Base-by-base conservation (phyloP, 1,284 basidiomycete genomes). In the Ustilago xerochloae region DNA sequence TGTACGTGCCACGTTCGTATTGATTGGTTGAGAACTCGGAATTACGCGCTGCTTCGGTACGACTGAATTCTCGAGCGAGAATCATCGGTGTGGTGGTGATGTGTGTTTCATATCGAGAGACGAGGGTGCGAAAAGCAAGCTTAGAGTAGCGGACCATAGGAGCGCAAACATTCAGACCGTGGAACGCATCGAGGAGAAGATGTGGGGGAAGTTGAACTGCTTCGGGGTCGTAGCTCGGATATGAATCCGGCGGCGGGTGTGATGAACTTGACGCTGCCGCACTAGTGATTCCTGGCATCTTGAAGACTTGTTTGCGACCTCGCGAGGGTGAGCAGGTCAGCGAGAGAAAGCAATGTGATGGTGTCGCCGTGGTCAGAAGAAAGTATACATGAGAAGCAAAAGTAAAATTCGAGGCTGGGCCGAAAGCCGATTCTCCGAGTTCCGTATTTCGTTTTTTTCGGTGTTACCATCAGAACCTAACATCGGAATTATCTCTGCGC, bases 71-170 rank as follows among this genome's bases (percentile, higher is more conserved):
- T 50, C 77, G 73, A 15, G 85, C 88, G 49, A 90, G 85, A 29
- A 89, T 89, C 89, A 90, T 90, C 1, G 89, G 89, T 16, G 89
- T 89, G 55, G 87, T 86, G 2, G 88, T 89, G 58, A 89, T 87
- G 65, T 89, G 89, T 5, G 87, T 87, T 51, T 89, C 86, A 81
- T 89, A 89, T 30, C 86, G 85, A 1, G 88, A 87, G 4, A 87
- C 87, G 1, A 89, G 85, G 54, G 88, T 86, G 7, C 89, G 85
- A 77, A 89, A 89, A 2, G 88, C 87, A 0, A 89, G 84, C 79
- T 89, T 90, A 35, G 87, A 88, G 73, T 88, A 89, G 29, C 89
- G 85, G 18, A 89, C 88, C 73, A 89, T 86, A 10, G 88, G 87
- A 1, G 87, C 88, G 80, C 78, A 65, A 18, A 77, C 65, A 49